Evolutionary conservation across 1,139 yeast species (phyloP), one percentile per base, ranked within the genome.

Genomic region (Suhomyces yuchorum): DNA sequence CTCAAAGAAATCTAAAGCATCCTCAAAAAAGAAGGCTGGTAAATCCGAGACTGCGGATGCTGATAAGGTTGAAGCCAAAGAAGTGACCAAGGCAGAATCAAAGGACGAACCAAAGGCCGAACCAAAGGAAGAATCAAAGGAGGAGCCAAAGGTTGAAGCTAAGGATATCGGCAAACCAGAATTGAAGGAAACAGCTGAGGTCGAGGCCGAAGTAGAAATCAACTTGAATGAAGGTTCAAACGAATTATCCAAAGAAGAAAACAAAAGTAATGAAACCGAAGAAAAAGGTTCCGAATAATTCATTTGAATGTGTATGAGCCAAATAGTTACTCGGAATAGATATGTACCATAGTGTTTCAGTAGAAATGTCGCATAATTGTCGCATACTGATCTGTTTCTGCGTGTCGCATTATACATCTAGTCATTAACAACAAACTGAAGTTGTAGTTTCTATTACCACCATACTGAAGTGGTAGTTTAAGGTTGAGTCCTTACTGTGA

Each of bases 1-100:
- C 18, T 14, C 34, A 14, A 30, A 14, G 17, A 30, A 30, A 14
- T n/a, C 33, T 11, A 30, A 30, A 14, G 15, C 32, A 7, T 28
- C 34, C 12, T 2, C 18, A 3, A 30, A 30, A 14, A 30, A 30
- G 18, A 30, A 14, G 18, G 5, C 32, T 14, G 6, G 7, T 8
- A 30, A 36, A 22, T 2, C 39, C 18, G 51, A 49, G 22, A 47
- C 26, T 32, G 50, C 38, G 49, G 43, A 30, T 8, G 63, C 57
- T 19, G 44, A 40, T 4, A 43, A 47, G 26, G 46, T 41, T 26
- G 40, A 40, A 24, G 23, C 42, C 15, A 40, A 47, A 47, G 48
- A 37, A 35, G 51, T 43, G 19, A 11, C 33, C 14, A 46, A 47
- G 28, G 51, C 51, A 41, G 46, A 50, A 28, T 26, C 35, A 24